These are phyloP conservation scores for Gonium pectorale DNA, from an alignment of 139 green algal genomes.

Conservation along the genomic window DNA sequence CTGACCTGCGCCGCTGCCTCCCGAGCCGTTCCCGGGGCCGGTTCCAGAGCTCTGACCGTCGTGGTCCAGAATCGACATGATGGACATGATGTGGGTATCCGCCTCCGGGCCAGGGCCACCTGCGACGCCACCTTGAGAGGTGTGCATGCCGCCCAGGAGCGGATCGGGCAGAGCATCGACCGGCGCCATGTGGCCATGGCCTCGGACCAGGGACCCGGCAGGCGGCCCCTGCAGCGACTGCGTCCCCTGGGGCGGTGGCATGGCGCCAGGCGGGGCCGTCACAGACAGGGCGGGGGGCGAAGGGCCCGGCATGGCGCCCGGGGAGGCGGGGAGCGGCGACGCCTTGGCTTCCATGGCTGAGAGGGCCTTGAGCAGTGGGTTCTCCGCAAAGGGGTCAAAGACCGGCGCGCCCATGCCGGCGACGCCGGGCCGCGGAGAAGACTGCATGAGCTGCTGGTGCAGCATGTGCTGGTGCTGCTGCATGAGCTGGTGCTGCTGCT, in stretches of 20 bases:
- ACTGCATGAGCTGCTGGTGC: conserved; percentile 3
- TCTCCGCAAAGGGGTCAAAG: conserved; percentile 59
- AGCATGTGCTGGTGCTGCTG: background rate
- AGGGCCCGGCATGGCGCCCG: too few species aligned
- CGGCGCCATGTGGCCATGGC: too few species aligned
- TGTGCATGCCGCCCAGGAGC: background rate
- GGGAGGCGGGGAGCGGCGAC: background rate
- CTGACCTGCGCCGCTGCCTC: too few species aligned
- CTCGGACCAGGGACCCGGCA: too few species aligned
- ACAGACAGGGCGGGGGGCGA: background rate
- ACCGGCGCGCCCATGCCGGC: background rate
- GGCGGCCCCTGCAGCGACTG: too few species aligned
- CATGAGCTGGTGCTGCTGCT: background rate
- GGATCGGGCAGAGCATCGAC: too few species aligned
- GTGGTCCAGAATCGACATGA: conserved; percentile 60
- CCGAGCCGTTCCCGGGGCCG: too few species aligned
- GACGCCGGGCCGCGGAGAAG: background rate
- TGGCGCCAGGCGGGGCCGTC: background rate
- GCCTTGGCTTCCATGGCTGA: conserved; percentile 28
- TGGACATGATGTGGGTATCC: conserved; percentile 58
- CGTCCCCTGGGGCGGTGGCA: too few species aligned
- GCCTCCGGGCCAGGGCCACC: background rate
- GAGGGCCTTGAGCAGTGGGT: conserved; percentile 50
- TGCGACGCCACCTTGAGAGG: background rate
- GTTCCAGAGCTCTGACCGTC: conserved; percentile 1